Percentiles rank a stretch among this genome's conserved stretches.
phyloP scores from a whole-genome alignment of 768 basidiomycete genomes.

The Rhizopogon vulgaris region DNA sequence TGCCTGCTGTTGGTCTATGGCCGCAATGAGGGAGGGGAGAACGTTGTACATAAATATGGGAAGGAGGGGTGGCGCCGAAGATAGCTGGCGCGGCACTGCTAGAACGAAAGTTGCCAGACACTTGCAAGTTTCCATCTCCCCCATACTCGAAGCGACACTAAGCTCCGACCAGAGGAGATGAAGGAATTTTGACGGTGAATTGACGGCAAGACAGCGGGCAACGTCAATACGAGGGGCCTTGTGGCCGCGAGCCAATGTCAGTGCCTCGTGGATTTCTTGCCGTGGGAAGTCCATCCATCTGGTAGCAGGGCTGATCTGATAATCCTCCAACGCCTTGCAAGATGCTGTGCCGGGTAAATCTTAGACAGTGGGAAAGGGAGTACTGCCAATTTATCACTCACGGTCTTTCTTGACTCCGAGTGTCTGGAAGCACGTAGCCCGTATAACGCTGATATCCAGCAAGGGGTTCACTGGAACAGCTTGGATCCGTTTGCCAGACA shows the following conservation, averaged over 20 bases:
- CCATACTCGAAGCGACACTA: slow-evolving; percentile 42
- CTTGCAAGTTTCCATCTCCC: slow-evolving; percentile 56
- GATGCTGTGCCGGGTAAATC: slow-evolving; percentile 9
- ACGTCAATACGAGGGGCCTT: slow-evolving; percentile 64
- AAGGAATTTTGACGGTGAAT: slow-evolving; percentile 57
- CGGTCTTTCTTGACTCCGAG: slow-evolving; percentile 33
- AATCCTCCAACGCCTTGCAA: slow-evolving; percentile 11
- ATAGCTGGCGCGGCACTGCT: slow-evolving; percentile 46
- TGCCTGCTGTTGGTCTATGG: slow-evolving; percentile 48
- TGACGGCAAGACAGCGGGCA: slow-evolving; percentile 54
- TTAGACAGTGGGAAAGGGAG: background rate
- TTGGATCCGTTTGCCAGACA: slow-evolving; percentile 34
- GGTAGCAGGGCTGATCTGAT: slow-evolving; percentile 21
- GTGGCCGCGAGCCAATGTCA: slow-evolving; percentile 51
- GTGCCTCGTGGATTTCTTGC: slow-evolving; percentile 49
- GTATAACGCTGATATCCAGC: slow-evolving; percentile 34
- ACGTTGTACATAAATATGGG: slow-evolving; percentile 68
- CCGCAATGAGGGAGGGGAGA: slow-evolving; percentile 51
- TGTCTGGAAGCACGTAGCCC: slow-evolving; percentile 32
- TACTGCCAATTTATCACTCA: slow-evolving; percentile 15
- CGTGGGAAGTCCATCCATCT: slow-evolving; percentile 50
- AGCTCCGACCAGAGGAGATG: slow-evolving; percentile 66
- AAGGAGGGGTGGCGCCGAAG: slow-evolving; percentile 54
- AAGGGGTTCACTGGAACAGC: slow-evolving; percentile 22
- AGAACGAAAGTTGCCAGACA: slow-evolving; percentile 66